Conservation (phyloP, 805 yeast genomes). For the Saturnispora kantuleensis region DNA sequence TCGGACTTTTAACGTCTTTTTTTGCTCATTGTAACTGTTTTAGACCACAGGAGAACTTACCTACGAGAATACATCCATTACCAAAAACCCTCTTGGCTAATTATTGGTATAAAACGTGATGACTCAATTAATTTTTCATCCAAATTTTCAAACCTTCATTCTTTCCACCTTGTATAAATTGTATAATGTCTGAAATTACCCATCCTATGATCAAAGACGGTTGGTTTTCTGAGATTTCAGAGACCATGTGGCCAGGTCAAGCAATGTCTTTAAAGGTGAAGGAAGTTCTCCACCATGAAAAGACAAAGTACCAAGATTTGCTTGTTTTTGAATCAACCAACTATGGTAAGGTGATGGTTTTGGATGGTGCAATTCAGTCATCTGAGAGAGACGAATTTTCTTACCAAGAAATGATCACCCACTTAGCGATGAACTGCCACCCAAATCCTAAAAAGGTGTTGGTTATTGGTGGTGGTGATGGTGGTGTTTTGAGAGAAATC, state of each 20-base stretch:
- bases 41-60: neutral
- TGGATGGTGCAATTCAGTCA: slow-evolving; percentile 91
- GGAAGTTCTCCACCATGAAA: slow-evolving; percentile 72
- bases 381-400: slow-evolving; percentile 97
- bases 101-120: neutral
- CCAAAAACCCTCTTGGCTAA: too few relatives aligned
- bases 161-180: neutral
- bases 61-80: neutral
- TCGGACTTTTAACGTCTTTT: neutral
- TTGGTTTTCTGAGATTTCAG: slow-evolving; percentile 93
- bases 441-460: slow-evolving; percentile 79
- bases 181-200: slow-evolving; percentile 27
- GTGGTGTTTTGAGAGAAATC: slow-evolving; percentile 86
- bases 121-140: neutral
- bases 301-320: slow-evolving; percentile 88
- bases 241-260: slow-evolving; percentile 98
- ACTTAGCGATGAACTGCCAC: slow-evolving; percentile 85
- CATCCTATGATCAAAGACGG: slow-evolving; percentile 68
- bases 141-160: neutral
- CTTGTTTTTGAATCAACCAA: slow-evolving; percentile 85
- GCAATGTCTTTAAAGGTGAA: slow-evolving; percentile 89
- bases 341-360: slow-evolving; percentile 90
- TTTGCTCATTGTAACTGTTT: neutral
- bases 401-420: slow-evolving; percentile 97
- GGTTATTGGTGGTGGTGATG: slow-evolving; percentile 94